These are phyloP conservation scores for Candida insectalens DNA, from an alignment of 805 yeast genomes.

Conservation along the genomic window DNA sequence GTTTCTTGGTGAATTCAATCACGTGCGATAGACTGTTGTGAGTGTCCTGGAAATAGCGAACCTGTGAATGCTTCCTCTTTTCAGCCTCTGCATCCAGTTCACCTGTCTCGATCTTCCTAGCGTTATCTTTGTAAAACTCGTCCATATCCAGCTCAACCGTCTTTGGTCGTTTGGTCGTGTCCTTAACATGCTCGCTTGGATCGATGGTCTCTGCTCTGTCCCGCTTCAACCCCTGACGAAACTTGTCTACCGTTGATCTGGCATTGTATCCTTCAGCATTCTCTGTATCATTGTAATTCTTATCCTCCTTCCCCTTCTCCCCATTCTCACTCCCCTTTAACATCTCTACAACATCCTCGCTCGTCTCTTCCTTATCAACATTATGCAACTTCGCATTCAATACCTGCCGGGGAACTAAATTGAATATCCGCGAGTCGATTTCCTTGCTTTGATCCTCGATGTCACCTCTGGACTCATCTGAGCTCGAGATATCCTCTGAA, in stretches of 20 bases:
- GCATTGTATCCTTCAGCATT: too few species aligned
- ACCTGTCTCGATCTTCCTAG: slow-evolving; percentile 22
- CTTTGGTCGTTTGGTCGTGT: too few species aligned
- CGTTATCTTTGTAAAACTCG: slow-evolving; percentile 28
- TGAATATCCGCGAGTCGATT: too few species aligned
- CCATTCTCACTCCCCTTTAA: not conserved
- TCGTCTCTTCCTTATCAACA: not conserved
- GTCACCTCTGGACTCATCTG: not conserved
- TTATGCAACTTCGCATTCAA: not conserved
- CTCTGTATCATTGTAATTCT: slow-evolving; percentile 11
- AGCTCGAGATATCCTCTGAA: not conserved
- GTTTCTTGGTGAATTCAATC: slow-evolving; percentile 20
- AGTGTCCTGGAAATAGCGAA: slow-evolving; percentile 20
- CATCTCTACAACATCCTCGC: not conserved
- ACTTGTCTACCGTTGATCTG: too few species aligned
- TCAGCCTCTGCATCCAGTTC: slow-evolving; percentile 19
- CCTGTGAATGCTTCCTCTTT: slow-evolving; percentile 8
- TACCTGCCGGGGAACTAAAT: too few species aligned
- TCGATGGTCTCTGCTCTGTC: too few species aligned
- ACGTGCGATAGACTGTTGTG: slow-evolving; percentile 24
- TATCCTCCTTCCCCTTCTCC: not conserved
- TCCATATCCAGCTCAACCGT: slow-evolving; percentile 30
- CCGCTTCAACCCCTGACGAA: too few species aligned
- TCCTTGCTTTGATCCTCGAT: too few species aligned
- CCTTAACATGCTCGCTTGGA: too few species aligned